Conservation (phyloP, 2,329 filamentous ascomycete genomes). For the Fonsecaea pugnacius region DNA sequence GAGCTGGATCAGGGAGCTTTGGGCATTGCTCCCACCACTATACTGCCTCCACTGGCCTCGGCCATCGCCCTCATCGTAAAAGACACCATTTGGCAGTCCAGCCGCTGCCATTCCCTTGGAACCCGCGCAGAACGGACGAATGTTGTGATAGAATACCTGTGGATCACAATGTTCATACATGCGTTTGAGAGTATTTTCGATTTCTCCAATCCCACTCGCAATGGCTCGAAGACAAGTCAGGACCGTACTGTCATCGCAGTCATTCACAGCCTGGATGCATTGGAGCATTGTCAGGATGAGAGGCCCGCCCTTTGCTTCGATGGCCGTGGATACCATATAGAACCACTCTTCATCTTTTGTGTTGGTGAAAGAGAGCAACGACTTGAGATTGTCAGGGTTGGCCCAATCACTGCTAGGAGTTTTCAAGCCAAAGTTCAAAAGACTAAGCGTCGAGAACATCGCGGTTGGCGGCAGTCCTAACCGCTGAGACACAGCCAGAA, state of each 20-base stretch:
- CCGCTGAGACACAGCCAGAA: constrained; percentile 44
- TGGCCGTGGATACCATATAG: constrained; percentile 57
- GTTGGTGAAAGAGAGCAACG: constrained; percentile 45
- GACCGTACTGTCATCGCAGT: constrained; percentile 45
- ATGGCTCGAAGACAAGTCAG: constrained; percentile 48
- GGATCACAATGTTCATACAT: constrained; percentile 59
- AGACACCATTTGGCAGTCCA: constrained; percentile 57
- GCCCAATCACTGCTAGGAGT: constrained; percentile 40
- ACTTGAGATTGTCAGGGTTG: constrained; percentile 44
- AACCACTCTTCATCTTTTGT: constrained; percentile 54
- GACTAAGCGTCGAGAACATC: constrained; percentile 49
- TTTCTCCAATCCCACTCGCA: constrained; percentile 48
- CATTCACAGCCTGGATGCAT: constrained; percentile 52
- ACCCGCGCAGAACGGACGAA: constrained; percentile 58
- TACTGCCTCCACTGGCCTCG: constrained; percentile 56
- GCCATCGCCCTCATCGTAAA: constrained; percentile 57
- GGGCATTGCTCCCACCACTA: constrained; percentile 60
- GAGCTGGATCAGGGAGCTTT: constrained; percentile 60
- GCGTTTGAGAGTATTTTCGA: constrained; percentile 50
- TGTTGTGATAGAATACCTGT: constrained; percentile 56
- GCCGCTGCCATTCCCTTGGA: constrained; percentile 60
- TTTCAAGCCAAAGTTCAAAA: constrained; percentile 46
- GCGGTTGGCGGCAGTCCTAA: constrained; percentile 48
- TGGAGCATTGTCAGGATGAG: constrained; percentile 53
- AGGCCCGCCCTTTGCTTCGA: constrained; percentile 56